phyloP scores from a whole-genome alignment of 2,329 filamentous ascomycete species.

The Mariannaea sp. region DNA sequence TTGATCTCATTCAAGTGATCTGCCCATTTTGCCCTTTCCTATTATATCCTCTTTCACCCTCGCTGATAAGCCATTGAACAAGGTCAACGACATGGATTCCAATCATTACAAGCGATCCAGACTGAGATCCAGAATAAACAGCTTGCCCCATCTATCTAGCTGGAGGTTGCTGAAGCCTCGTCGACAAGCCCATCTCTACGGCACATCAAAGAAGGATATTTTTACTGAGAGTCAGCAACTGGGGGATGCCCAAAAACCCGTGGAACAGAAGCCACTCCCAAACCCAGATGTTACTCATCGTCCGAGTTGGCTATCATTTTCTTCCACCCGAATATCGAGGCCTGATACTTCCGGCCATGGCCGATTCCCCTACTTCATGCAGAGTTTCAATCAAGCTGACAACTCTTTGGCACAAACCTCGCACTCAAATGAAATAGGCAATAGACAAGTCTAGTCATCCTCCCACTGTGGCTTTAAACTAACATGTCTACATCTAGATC shows the following conservation, averaged over 20 bases:
- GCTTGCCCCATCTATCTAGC: neutral
- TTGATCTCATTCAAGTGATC: too few species aligned
- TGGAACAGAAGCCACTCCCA: neutral
- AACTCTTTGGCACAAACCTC: neutral
- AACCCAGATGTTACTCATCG: neutral
- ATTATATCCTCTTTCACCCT: neutral
- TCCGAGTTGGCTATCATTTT: neutral
- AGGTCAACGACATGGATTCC: neutral
- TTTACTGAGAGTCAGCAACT: neutral
- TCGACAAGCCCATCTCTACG: neutral
- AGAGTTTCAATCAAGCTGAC: neutral
- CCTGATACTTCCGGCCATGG: neutral
- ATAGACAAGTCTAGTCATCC: neutral
- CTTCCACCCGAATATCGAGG: neutral
- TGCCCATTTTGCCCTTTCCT: too few species aligned
- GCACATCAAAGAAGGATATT: neutral
- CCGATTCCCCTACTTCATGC: neutral
- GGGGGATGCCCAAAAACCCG: neutral
- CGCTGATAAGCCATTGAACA: neutral
- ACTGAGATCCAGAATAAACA: neutral
- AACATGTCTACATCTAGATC: neutral
- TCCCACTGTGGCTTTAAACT: neutral
- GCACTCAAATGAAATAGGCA: neutral
- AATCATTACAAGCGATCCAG: neutral
- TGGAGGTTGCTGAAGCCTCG: constrained; percentile 8